phyloP scores from a whole-genome alignment of 2,329 filamentous ascomycete genomes.

The Botryotinia calthae region DNA sequence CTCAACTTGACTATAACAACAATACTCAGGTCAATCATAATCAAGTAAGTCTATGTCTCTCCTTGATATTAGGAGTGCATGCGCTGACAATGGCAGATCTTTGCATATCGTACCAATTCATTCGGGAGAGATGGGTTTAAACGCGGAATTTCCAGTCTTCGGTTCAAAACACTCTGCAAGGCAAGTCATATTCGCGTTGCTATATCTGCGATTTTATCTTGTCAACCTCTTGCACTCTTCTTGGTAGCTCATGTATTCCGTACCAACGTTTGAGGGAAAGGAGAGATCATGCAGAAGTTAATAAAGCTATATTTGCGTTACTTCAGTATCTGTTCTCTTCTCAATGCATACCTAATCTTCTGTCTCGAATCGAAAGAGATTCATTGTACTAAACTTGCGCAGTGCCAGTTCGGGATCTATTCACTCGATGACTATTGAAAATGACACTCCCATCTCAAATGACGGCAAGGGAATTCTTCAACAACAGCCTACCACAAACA shows the following conservation, averaged over 20 bases:
- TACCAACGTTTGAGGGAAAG: background rate
- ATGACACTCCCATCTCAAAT: background rate
- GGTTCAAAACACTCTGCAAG: background rate
- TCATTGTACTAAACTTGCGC: background rate
- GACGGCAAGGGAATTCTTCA: background rate
- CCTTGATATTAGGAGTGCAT: accelerated
- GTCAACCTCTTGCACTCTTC: background rate
- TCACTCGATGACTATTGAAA: background rate
- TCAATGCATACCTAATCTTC: background rate
- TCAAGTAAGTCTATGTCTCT: background rate
- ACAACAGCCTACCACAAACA: background rate
- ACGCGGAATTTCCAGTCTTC: background rate
- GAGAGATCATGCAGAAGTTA: background rate
- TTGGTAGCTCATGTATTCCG: background rate
- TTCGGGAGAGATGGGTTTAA: background rate
- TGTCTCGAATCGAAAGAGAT: background rate
- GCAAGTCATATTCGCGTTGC: background rate
- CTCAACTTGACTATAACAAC: background rate
- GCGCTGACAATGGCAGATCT: background rate
- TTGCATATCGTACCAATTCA: background rate
- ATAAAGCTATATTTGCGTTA: background rate
- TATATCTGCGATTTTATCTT: background rate
- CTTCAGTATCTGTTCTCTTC: background rate
- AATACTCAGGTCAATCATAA: background rate
- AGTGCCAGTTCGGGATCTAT: background rate